Percentiles rank a stretch among this genome's conserved stretches.
Conservation (phyloP, 192 early-diverging fungal genomes). For the Linnemannia hyalina region DNA sequence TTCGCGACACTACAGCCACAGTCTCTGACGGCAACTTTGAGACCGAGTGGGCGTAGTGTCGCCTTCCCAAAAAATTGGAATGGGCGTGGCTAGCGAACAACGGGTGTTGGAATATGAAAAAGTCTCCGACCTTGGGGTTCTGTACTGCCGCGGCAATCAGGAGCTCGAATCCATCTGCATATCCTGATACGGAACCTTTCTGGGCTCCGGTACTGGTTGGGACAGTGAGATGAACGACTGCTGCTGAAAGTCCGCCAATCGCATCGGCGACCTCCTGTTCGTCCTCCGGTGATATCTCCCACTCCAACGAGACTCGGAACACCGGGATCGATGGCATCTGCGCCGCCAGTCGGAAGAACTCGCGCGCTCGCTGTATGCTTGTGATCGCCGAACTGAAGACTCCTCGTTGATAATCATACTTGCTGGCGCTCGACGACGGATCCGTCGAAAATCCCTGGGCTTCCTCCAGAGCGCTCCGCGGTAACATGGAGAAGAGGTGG, state of each 20-base stretch:
- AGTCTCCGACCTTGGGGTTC: neutral
- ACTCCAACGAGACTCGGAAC: constrained; percentile 13
- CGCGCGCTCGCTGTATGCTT: neutral
- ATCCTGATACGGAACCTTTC: neutral
- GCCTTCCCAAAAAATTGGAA: no score
- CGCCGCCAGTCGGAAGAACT: constrained; percentile 20
- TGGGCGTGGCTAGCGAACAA: no score
- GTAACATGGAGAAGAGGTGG: constrained; percentile 11
- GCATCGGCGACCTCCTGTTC: constrained; percentile 24
- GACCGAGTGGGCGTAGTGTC: neutral
- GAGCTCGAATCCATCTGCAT: neutral
- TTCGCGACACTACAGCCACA: no score
- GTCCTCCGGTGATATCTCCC: constrained; percentile 25
- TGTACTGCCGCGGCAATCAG: neutral
- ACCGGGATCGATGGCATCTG: constrained; percentile 2
- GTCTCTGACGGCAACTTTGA: neutral
- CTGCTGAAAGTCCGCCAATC: constrained; percentile 3
- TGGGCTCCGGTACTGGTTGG: neutral
- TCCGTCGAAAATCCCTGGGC: constrained; percentile 10
- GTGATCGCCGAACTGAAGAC: constrained; percentile 13
- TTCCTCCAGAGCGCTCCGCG: neutral
- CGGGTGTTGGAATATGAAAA: neutral
- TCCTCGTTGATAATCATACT: neutral
- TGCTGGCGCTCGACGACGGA: neutral
- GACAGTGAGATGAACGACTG: constrained; percentile 10